Evolutionary conservation across 225 moss, liverwort and hornwort genomes (phyloP), one percentile per base, ranked within the genome.

Genomic region (Neckera pumila): DNA sequence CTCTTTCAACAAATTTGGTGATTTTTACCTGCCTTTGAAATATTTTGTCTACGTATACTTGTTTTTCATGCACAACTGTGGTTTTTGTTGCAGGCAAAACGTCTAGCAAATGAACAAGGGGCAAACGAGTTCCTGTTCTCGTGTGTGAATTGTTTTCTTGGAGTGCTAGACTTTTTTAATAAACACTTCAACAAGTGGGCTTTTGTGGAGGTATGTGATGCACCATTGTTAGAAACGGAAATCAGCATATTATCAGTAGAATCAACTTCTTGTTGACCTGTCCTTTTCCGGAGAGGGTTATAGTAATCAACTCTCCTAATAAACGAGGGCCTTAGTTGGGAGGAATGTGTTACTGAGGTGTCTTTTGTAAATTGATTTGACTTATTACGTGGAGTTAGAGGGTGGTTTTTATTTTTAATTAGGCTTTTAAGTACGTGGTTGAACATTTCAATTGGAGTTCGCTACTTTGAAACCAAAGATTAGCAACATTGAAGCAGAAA

Each of bases 151-250:
- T 97, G 97, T 89, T 93, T 95, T 67, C 89, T 96, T n/a, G 90
- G 92, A 84, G 87, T 93, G 82, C 92, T 94, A 69, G 91, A 95
- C 19, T 88, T 86, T 79, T 86, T 96, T 2, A 95, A 95, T 58
- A 91, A 86, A 21, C 95, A 96, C 89, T 96, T 97, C 92, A 99
- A 99, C 95, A 99, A 93, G 89, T 93, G 96, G 96, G 99, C 96
- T 56, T 99, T 95, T 61, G 96, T 99, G 56, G 93, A 96, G 97
- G 98, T 97, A 93, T 65, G 77, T 88, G 62, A 16, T 26, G n/a
- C 27, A 58, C 11, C 26, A 25, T n/a, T 61, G 42, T 28, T 36
- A 6, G n/a, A 51, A 76, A 54, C 11, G 26, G 43, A 56, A 72
- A 11, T 33, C 20, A 47, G 20, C 20, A 27, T 60, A 27, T 9